Conservation (phyloP, 768 basidiomycete genomes). For the Lactarius trivialis region DNA sequence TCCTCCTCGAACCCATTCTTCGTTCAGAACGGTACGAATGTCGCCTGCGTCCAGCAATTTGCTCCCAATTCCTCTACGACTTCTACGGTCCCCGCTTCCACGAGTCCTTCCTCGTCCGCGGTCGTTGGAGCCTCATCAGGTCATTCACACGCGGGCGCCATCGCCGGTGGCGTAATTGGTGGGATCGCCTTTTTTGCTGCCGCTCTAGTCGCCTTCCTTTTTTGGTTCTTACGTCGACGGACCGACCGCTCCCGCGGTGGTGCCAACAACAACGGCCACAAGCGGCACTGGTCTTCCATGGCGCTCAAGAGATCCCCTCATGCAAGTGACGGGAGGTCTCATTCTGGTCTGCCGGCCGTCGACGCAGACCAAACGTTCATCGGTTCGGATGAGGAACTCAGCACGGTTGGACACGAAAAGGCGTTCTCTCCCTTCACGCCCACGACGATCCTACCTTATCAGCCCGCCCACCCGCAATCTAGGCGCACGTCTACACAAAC, state of each 20-base stretch:
- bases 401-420: conserved; percentile 18
- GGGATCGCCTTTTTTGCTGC: conserved; percentile 36
- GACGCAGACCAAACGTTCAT: conserved; percentile 5
- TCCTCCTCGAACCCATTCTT: conserved; percentile 31
- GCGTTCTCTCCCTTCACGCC: background rate
- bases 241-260: background rate
- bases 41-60: conserved; percentile 30
- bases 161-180: conserved; percentile 50
- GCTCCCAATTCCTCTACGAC: conserved; percentile 24
- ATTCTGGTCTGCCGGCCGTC: background rate
- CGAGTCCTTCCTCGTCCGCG: conserved; percentile 12
- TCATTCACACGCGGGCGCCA: conserved; percentile 35
- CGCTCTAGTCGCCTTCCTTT: conserved; percentile 28
- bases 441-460: background rate
- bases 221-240: conserved; percentile 15
- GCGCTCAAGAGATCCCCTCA: background rate
- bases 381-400: conserved; percentile 21
- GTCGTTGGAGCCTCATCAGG: background rate
- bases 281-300: conserved; percentile 1
- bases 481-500: conserved; percentile 13
- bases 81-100: conserved; percentile 17
- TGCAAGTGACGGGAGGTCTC: background rate
- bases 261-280: background rate
- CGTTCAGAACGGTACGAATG: conserved; percentile 34
- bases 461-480: background rate